Conservation (phyloP, 139 green algal genomes). For the Monoraphidium neglectum region DNA sequence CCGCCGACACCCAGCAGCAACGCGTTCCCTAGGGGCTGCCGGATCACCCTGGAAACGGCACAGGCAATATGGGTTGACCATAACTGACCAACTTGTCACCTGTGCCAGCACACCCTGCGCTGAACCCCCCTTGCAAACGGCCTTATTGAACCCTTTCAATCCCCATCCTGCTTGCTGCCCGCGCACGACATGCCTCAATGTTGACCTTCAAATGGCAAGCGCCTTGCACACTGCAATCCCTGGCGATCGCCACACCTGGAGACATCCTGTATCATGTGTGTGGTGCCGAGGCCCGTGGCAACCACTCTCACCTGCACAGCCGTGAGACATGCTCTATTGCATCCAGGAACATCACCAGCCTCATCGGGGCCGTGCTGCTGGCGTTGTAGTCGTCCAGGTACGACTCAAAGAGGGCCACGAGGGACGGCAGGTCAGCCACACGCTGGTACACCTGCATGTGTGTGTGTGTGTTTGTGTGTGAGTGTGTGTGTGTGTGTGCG, state of each 20-base stretch:
- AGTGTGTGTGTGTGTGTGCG: no score
- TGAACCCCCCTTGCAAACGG: no score
- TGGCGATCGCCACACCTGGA: no score
- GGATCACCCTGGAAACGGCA: slow-evolving; percentile 81
- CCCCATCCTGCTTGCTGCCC: no score
- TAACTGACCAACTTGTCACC: no score
- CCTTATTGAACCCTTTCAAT: no score
- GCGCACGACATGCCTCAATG: no score
- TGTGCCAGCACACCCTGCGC: background rate
- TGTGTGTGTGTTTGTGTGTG: no score
- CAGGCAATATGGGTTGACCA: no score
- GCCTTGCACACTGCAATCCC: no score
- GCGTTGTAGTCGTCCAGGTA: slow-evolving; percentile 85
- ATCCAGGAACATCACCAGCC: slow-evolving; percentile 92
- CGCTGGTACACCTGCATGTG: slow-evolving; percentile 18
- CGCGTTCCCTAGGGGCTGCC: slow-evolving; percentile 79
- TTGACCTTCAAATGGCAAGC: no score
- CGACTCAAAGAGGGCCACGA: slow-evolving; percentile 60
- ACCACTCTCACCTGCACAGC: slow-evolving; percentile 46
- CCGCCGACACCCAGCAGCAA: slow-evolving; percentile 88
- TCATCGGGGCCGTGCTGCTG: slow-evolving; percentile 51
- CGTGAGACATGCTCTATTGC: slow-evolving; percentile 89
- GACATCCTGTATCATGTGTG: no score
- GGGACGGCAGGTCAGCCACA: background rate
- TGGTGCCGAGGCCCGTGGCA: background rate